Percentiles rank a stretch among this genome's conserved stretches.
phyloP scores from a whole-genome alignment of 2,329 filamentous ascomycete genomes.

The Endothia cerciana region DNA sequence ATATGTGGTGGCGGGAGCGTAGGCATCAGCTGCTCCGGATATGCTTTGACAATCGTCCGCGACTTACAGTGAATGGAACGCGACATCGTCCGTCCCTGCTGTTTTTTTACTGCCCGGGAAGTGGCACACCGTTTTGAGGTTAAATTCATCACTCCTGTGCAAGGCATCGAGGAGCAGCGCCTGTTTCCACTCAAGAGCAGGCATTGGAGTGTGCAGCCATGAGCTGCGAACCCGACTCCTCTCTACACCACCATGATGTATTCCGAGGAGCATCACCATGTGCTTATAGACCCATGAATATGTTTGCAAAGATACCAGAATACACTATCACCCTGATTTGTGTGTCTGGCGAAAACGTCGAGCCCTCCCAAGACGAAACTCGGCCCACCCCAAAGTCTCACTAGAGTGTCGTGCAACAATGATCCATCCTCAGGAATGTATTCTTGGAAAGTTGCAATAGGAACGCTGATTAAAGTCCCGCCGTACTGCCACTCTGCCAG shows the following conservation, averaged over 20 bases:
- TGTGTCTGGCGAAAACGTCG: no score
- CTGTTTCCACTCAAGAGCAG: background rate
- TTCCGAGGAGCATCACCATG: background rate
- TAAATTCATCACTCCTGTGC: background rate
- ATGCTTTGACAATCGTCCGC: background rate
- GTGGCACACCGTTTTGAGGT: background rate
- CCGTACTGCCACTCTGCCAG: background rate
- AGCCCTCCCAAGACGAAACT: no score
- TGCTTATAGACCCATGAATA: background rate
- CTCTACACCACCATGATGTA: background rate
- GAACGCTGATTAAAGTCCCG: no score
- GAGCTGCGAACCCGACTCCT: background rate
- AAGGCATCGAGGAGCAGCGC: background rate
- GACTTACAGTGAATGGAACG: background rate
- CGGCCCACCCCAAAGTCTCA: no score
- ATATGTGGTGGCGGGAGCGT: no score
- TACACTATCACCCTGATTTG: background rate
- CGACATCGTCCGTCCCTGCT: background rate
- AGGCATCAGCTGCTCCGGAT: background rate
- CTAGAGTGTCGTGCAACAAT: background rate
- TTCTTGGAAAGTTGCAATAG: background rate
- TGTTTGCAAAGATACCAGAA: background rate
- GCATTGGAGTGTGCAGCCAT: background rate
- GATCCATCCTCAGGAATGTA: background rate
- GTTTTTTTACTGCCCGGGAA: background rate